Evolutionary conservation across 306 rosid species (phyloP), one percentile per base, ranked within the genome.

Genomic region (Cucumis melo): DNA sequence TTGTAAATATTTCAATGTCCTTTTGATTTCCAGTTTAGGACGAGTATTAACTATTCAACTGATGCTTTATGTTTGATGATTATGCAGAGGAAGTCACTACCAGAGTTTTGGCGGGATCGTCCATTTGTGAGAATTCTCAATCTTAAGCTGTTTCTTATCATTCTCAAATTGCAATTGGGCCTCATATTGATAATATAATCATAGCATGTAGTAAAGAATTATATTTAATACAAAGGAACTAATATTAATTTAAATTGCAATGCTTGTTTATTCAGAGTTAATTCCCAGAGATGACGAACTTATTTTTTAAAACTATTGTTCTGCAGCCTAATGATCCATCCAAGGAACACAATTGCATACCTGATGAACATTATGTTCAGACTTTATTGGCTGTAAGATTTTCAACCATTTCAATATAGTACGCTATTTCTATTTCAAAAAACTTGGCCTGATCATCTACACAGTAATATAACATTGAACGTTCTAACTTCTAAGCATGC

Each of bases 51-150:
- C 59, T 24, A 73, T n/a, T 73, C 15, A 73, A 17, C 77, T 73
- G n/a, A 27, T 16, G 39, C 6, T 50, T 15, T 34, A 27, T 74
- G 83, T 70, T 75, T 73, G 42, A 74, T 19, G 75, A 65, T 82
- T 56, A 74, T 83, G 92, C 97, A 95, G 98, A 95, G 89, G 81
- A 90, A 80, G 85, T 90, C 98, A 9, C 86, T 95, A 15, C 99
- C 98, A 55, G 99, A 95, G 85, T 95, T 95, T 90, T 95, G 99
- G 98, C 91, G 98, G 78, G 98, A 88, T 77, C 99, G 41, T 39
- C 83, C 83, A 87, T 79, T 95, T 81, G 99, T 95, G 84, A 92
- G 98, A 85, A 20, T 78, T 67, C 64, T 74, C 56, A 74, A 20
- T 80, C 75, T 24, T 78, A 55, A n/a, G 17, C 21, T 38, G n/a